Percentiles rank a stretch among this genome's conserved stretches.
Conservation (phyloP, 441 rosid species). For the Erysimum cheiri region DNA sequence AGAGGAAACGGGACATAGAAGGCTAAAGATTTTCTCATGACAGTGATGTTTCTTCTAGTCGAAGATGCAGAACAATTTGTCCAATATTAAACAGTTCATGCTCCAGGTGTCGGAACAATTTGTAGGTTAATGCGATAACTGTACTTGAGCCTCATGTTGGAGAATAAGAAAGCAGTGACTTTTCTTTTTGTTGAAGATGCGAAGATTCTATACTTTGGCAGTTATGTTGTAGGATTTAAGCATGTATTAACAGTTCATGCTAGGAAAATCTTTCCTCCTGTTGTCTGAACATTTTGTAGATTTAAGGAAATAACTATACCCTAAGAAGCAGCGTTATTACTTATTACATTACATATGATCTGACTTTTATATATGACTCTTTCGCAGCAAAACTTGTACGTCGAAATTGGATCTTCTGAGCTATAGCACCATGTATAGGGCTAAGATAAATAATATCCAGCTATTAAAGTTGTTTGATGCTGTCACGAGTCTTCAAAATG, state of each 20-base stretch:
- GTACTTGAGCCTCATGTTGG: too few relatives aligned
- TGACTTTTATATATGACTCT: not conserved
- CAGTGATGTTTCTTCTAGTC: not conserved
- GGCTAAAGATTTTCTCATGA: not conserved
- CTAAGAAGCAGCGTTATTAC: not conserved
- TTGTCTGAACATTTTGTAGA: not conserved
- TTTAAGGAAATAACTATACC: not conserved
- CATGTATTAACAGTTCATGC: constrained; percentile 9
- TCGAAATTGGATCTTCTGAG: constrained; percentile 2
- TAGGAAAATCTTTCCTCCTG: not conserved
- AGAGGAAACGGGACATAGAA: constrained; percentile 3
- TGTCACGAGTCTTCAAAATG: constrained; percentile 64
- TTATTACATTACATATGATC: constrained; percentile 9
- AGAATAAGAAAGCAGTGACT: too few relatives aligned
- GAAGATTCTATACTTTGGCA: not conserved
- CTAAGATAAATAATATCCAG: not conserved
- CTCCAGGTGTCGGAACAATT: not conserved
- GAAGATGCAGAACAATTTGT: not conserved
- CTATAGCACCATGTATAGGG: not conserved
- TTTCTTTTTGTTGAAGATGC: not conserved
- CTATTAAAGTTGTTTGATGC: not conserved
- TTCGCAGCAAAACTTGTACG: constrained; percentile 8
- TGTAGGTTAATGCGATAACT: not conserved
- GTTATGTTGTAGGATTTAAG: not conserved
- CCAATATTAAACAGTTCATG: not conserved